phyloP scores from a whole-genome alignment of 495 filamentous ascomycete genomes.

The Penicillium cataractarum region DNA sequence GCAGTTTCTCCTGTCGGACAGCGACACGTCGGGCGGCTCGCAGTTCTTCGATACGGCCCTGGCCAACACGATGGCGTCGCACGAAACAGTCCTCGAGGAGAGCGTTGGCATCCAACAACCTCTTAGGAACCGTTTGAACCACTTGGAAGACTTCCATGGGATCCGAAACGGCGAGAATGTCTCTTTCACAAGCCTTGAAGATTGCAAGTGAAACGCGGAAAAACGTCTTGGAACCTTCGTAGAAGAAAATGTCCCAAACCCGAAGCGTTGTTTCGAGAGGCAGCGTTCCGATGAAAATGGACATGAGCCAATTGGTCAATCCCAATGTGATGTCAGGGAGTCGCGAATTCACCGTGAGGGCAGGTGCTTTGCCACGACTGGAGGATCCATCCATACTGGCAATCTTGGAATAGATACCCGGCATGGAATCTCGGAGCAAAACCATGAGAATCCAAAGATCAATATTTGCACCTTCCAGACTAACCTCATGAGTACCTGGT shows the following conservation, averaged over 20 bases:
- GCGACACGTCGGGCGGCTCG: slow-evolving; percentile 43
- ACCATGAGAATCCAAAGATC: slow-evolving; percentile 94
- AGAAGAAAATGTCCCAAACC: slow-evolving; percentile 96
- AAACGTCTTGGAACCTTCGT: slow-evolving; percentile 92
- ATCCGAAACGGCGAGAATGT: slow-evolving; percentile 79
- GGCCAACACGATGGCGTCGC: slow-evolving; percentile 81
- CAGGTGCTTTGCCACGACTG: slow-evolving; percentile 38
- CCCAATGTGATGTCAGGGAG: slow-evolving; percentile 90
- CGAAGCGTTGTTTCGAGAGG: slow-evolving; percentile 89
- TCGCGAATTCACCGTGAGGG: slow-evolving; percentile 57
- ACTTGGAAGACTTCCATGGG: slow-evolving; percentile 97
- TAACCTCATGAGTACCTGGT: slow-evolving; percentile 90
- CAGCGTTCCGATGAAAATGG: slow-evolving; percentile 87
- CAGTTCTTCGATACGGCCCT: slow-evolving; percentile 55
- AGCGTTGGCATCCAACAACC: slow-evolving; percentile 75
- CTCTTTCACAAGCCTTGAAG: slow-evolving; percentile 86
- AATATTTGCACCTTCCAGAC: slow-evolving; percentile 89
- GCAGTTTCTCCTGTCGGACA: slow-evolving; percentile 49
- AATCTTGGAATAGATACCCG: slow-evolving; percentile 85
- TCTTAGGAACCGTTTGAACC: slow-evolving; percentile 85
- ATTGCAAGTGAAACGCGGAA: slow-evolving; percentile 90
- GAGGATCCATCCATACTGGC: slow-evolving; percentile 68
- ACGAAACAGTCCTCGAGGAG: slow-evolving; percentile 81
- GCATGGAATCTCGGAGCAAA: slow-evolving; percentile 78
- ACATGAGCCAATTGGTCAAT: slow-evolving; percentile 99